Conservation (phyloP, 2,329 filamentous ascomycete species). For the Colletotrichum sansevieriae region DNA sequence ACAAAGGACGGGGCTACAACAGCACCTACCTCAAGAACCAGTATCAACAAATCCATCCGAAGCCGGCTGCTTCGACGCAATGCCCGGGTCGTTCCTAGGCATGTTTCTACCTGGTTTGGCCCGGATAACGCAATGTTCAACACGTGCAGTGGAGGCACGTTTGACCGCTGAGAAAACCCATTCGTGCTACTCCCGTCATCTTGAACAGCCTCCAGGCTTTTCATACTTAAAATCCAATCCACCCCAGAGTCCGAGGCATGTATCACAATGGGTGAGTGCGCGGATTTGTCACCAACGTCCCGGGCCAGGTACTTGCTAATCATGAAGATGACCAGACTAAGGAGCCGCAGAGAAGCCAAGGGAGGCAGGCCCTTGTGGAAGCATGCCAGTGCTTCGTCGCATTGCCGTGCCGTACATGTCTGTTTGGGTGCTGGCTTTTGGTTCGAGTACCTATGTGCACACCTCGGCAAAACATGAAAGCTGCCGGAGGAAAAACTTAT, state of each 20-base stretch:
- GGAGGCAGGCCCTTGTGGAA: no score
- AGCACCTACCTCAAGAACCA: no score
- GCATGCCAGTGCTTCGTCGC: no score
- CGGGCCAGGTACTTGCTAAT: neutral
- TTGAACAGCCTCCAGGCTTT: neutral
- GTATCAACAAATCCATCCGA: no score
- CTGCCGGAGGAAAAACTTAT: neutral
- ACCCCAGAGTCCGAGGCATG: neutral
- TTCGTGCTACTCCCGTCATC: neutral
- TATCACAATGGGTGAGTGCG: neutral
- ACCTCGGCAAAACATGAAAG: no score
- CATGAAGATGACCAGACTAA: no score
- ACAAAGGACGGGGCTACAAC: neutral
- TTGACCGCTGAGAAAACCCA: neutral
- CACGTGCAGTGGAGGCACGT: neutral
- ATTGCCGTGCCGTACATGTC: neutral
- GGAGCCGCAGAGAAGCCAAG: no score
- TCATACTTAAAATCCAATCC: neutral
- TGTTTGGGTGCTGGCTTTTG: neutral
- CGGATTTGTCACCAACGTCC: constrained; percentile 1
- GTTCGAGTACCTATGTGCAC: neutral
- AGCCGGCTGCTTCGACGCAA: constrained; percentile 8
- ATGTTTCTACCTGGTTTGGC: neutral
- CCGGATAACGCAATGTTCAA: neutral
- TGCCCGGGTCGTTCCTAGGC: constrained; percentile 21